These are phyloP conservation scores for Solidago caesia DNA, from an alignment of 129 eudicot genomes.

Conservation along the genomic window DNA sequence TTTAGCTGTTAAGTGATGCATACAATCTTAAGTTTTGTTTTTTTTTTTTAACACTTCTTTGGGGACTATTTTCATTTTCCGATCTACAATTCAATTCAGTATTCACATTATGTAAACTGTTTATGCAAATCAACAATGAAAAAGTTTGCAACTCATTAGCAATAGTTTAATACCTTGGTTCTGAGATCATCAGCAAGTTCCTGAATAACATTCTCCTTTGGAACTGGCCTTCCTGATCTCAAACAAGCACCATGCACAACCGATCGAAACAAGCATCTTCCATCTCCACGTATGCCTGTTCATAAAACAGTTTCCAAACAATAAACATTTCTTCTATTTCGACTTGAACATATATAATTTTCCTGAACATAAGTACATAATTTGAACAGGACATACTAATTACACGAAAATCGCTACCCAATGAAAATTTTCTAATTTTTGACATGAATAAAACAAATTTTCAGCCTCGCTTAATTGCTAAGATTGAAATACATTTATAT, in stretches of 20 bases:
- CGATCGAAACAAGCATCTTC: conserved; percentile 87
- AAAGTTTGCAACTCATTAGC: too few species aligned
- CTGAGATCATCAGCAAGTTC: conserved; percentile 89
- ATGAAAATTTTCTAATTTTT: conserved; percentile 30
- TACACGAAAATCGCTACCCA: conserved; percentile 40
- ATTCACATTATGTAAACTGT: too few species aligned
- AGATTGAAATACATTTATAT: background rate
- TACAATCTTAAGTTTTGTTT: too few species aligned
- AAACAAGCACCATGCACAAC: conserved; percentile 82
- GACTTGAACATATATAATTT: background rate
- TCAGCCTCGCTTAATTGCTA: background rate
- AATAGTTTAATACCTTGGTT: conserved; percentile 41
- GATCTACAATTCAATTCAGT: too few species aligned
- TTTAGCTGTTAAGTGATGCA: too few species aligned
- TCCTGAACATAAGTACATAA: background rate
- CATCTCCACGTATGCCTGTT: conserved; percentile 85
- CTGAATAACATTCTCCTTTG: conserved; percentile 51
- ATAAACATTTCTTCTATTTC: background rate
- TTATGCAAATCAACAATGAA: too few species aligned
- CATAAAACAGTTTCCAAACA: conserved; percentile 7
- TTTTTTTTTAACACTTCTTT: too few species aligned
- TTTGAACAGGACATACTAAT: conserved; percentile 49
- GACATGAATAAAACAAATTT: conserved; percentile 35
- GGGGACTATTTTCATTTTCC: too few species aligned
- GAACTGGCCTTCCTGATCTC: conserved; percentile 67